phyloP scores from a whole-genome alignment of 2,329 filamentous ascomycete genomes.

The Emergomyces orientalis region DNA sequence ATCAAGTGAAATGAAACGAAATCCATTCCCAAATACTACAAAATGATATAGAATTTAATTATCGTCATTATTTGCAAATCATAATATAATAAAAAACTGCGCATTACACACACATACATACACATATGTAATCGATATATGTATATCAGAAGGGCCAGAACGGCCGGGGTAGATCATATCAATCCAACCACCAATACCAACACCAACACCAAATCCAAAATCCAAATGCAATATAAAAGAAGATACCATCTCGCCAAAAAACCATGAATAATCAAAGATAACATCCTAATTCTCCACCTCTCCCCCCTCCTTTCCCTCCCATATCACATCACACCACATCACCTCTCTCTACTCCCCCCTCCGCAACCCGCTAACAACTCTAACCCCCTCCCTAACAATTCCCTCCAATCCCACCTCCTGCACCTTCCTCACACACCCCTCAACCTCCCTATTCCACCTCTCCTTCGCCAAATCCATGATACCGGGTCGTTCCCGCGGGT shows the following conservation, averaged over 20 bases:
- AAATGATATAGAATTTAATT: too few species aligned
- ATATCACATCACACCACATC: background rate
- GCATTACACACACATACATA: background rate
- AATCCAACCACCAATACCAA: background rate
- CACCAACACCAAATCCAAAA: background rate
- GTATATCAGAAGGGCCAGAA: background rate
- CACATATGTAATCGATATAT: too few species aligned
- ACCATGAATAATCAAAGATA: background rate
- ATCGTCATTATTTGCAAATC: background rate
- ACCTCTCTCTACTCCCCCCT: constrained; percentile 5
- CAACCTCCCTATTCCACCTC: constrained; percentile 66
- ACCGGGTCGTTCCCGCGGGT: constrained; percentile 12
- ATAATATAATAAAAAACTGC: background rate
- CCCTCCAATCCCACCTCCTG: constrained; percentile 58
- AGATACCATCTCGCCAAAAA: background rate
- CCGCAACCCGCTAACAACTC: constrained; percentile 28
- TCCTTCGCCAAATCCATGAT: constrained; percentile 63
- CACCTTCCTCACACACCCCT: constrained; percentile 55
- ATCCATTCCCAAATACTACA: too few species aligned
- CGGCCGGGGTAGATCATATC: background rate
- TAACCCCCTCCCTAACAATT: constrained; percentile 39
- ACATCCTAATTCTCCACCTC: background rate
- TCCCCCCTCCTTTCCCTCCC: background rate
- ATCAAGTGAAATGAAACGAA: too few species aligned
- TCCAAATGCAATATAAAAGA: background rate